Evolutionary conservation across 31 red algal genomes (phyloP), one percentile per base, ranked within the genome.

Genomic region (Porphyra umbilicalis): DNA sequence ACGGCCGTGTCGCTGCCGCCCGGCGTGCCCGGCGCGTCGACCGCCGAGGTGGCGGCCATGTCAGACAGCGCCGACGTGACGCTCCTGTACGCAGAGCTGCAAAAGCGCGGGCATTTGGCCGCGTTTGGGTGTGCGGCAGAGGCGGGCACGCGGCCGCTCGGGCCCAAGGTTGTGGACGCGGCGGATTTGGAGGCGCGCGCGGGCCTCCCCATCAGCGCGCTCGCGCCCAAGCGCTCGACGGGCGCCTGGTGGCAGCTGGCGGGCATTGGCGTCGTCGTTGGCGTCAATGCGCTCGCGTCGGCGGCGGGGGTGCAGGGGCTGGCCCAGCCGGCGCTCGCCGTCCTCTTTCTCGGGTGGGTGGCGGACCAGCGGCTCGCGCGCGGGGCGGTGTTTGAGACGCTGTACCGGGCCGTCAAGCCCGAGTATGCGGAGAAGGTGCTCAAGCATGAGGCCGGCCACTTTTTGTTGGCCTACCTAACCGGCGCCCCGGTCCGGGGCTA

Each of bases 401-500:
- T 90, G 8, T 90, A 90, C 77, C 44, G 85, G 34, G 57, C 80
- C 0, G 20, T 94, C 25, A 83, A 85, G 34, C 92, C 92, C 40
- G 32, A 32, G 14, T 94, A 90, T 38, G 74, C 34, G 40, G 84
- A 90, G 18, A 95, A 88, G 75, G 86, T 95, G 6, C 57, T 91
- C 57, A 83, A 75, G 75, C 93, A 95, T 84, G 93, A 92, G 82
- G 89, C 89, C 16, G 93, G 93, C 37, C 89, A 95, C 75, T 89
- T 95, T 77, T 35, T 95, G 16, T 36, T 36, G 5, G 90, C 89
- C 16, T 95, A 95, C 81, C 79, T 95, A 39, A 67, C 44, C 16
- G 92, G 92, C 30, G 74, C 85, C 34, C 79, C 84, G 6, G 75
- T 95, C 25, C 80, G 80, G 30, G 88, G 89, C 6, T 94, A 92